A percentile compares a stretch with the other conserved stretches of the same genome.
Evolutionary conservation across 148 eudicot species (phyloP).

Genomic region (Hydrangea macrophylla): DNA sequence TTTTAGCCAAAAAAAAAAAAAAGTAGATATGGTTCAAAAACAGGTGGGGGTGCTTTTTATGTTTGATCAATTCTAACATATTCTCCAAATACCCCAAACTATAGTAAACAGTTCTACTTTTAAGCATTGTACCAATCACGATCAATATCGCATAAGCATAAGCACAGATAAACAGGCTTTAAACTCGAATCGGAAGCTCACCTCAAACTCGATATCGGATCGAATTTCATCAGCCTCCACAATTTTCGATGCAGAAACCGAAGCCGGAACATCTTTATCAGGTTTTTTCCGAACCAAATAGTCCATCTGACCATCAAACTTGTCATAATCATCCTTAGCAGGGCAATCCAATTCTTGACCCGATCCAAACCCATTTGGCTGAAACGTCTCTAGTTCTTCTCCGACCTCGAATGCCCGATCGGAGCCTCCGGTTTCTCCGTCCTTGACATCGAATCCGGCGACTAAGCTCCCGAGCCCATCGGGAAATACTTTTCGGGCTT

Average conservation of each 20-base stretch:
- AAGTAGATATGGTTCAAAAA: too few species aligned
- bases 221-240: slow-evolving; percentile 44
- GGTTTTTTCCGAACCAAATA: slow-evolving; percentile 19
- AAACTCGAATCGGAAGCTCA: slow-evolving; percentile 9
- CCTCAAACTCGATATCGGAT: slow-evolving; percentile 70
- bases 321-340: slow-evolving; percentile 15
- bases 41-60: too few species aligned
- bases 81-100: neutral
- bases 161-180: too few species aligned
- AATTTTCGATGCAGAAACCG: slow-evolving; percentile 17
- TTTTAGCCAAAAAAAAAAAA: too few species aligned
- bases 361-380: slow-evolving; percentile 25
- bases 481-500: slow-evolving; percentile 22
- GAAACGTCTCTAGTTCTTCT: slow-evolving; percentile 47
- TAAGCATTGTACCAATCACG: too few species aligned
- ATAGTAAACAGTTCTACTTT: too few species aligned
- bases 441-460: slow-evolving; percentile 21
- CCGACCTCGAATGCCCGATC: slow-evolving; percentile 28
- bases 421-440: slow-evolving; percentile 7
- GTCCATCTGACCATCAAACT: slow-evolving; percentile 20
- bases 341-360: too few species aligned
- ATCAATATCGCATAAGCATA: too few species aligned
- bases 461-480: slow-evolving; percentile 26
- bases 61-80: too few species aligned
- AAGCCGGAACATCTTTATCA: slow-evolving; percentile 21